Conservation (phyloP, 352 stramenopile species). For the Peronospora farinosa region DNA sequence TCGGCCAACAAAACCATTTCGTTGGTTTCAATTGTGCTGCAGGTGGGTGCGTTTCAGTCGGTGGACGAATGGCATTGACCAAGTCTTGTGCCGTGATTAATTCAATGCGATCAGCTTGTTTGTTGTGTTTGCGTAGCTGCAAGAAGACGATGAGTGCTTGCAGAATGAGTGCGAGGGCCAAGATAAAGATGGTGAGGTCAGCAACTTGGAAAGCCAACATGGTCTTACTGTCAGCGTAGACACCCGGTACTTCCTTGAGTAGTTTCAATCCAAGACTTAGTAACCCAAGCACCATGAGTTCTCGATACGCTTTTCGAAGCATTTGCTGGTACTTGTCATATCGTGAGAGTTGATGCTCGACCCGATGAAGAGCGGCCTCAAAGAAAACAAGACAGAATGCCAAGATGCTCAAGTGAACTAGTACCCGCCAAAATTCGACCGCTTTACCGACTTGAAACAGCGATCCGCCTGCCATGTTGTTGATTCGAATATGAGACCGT, state of each 20-base stretch:
- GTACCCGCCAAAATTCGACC: constrained; percentile 51
- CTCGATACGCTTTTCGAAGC: constrained; percentile 52
- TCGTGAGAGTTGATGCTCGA: constrained; percentile 41
- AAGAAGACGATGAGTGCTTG: constrained; percentile 48
- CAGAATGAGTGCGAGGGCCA: constrained; percentile 46
- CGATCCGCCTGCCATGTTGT: constrained; percentile 28
- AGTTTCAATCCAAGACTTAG: constrained; percentile 54
- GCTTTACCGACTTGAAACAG: constrained; percentile 50
- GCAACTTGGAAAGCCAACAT: constrained; percentile 51
- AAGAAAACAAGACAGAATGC: constrained; percentile 48
- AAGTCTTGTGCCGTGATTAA: constrained; percentile 43
- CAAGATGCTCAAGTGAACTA: constrained; percentile 42
- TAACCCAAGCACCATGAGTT: constrained; percentile 57
- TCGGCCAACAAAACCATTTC: constrained; percentile 8
- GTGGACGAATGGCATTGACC: constrained; percentile 19
- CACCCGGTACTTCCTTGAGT: constrained; percentile 31
- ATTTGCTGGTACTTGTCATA: constrained; percentile 69
- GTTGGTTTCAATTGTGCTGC: background rate
- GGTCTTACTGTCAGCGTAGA: constrained; percentile 25
- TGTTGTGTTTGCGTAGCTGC: constrained; percentile 35
- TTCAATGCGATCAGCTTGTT: constrained; percentile 32
- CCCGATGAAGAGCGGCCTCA: constrained; percentile 37
- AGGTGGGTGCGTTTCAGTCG: constrained; percentile 3
- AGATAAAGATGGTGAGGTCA: constrained; percentile 51
- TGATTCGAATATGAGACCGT: constrained; percentile 19